These are phyloP conservation scores for cucumber (Cucumis sativus) DNA, from an alignment of 306 rosid genomes.

Conservation along the genomic window DNA sequence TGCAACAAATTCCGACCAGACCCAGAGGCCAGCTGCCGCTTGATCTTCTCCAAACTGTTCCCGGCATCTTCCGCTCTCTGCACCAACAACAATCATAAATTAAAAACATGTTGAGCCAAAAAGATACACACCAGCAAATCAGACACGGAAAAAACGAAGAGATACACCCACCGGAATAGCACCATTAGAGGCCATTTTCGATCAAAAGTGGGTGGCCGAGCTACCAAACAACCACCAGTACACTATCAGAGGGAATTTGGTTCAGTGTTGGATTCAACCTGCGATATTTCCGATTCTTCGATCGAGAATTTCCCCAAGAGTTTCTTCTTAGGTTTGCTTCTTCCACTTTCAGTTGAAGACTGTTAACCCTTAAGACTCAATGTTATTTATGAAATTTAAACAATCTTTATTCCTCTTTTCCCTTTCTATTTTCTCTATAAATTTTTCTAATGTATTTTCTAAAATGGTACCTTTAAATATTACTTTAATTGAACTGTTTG, in stretches of 20 bases:
- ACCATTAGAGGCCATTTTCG: constrained; percentile 66
- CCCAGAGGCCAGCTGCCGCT: constrained; percentile 88
- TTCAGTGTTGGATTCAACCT: neutral
- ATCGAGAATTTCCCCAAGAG: neutral
- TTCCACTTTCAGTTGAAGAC: neutral
- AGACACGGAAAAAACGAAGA: neutral
- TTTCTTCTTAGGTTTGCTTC: constrained; percentile 3
- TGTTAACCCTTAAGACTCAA: neutral
- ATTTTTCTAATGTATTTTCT: no score
- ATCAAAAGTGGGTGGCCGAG: constrained; percentile 9
- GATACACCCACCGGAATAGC: constrained; percentile 45
- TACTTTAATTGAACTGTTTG: no score
- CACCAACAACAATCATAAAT: constrained; percentile 6
- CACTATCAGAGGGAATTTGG: neutral
- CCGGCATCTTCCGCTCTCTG: constrained; percentile 66
- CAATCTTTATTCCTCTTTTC: neutral
- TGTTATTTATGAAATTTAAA: neutral
- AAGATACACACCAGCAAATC: neutral
- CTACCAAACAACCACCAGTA: neutral
- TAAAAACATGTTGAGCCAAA: neutral
- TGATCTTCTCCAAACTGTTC: constrained; percentile 93
- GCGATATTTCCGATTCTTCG: neutral
- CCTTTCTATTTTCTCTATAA: no score
- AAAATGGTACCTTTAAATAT: no score
- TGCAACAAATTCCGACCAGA: constrained; percentile 83